Percentiles rank a stretch among this genome's conserved stretches.
These are phyloP conservation scores for Cladosporium sp. DNA, from an alignment of 2,329 filamentous ascomycete genomes.

Conservation along the genomic window DNA sequence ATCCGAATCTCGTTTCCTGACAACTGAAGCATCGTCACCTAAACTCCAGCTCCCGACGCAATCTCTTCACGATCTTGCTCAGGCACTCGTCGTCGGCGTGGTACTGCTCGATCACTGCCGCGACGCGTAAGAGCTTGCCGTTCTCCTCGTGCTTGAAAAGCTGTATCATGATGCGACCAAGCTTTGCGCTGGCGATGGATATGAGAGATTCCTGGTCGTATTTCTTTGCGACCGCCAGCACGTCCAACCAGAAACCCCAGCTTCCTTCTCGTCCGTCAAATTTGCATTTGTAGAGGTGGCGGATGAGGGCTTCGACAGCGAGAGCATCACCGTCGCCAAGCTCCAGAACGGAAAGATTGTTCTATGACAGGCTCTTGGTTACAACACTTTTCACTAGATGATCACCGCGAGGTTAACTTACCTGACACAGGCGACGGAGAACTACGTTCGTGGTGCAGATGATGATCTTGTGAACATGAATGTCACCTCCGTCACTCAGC, in stretches of 20 bases:
- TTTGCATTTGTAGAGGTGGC: not conserved
- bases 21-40: no score
- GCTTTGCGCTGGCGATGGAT: not conserved
- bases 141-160: not conserved
- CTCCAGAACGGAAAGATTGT: not conserved
- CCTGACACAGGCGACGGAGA: not conserved
- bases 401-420: not conserved
- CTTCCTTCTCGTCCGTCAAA: not conserved
- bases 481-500: not conserved
- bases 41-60: not conserved
- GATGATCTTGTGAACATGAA: not conserved
- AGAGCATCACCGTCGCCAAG: not conserved
- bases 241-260: not conserved
- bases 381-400: not conserved
- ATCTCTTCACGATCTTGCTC: not conserved
- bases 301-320: not conserved
- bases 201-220: not conserved
- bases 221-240: not conserved
- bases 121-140: not conserved
- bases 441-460: not conserved
- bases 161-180: not conserved
- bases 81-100: not conserved
- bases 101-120: not conserved
- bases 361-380: not conserved
- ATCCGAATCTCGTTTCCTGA: no score